Conservation (phyloP, 371 early-diverging fungal genomes). For the Mucor sp. region DNA sequence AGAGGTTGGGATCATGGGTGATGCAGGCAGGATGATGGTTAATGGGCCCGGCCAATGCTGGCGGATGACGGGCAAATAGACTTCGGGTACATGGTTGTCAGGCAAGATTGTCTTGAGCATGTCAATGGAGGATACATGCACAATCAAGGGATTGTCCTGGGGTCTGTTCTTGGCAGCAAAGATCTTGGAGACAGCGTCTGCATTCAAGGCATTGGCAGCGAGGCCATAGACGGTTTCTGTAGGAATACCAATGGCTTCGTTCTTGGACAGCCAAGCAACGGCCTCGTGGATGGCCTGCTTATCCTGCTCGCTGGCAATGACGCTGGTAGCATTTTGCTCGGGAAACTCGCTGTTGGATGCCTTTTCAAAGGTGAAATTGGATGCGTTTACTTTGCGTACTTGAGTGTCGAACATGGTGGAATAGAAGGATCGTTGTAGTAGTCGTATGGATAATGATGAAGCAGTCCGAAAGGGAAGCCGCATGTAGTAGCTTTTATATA, state of each 20-base stretch:
- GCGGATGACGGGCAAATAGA: slow-evolving; percentile 69
- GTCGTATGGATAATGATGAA: neutral
- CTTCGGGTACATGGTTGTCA: slow-evolving; percentile 57
- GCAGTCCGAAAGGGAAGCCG: slow-evolving; percentile 2
- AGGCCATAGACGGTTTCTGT: slow-evolving; percentile 99
- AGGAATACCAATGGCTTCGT: slow-evolving; percentile 91
- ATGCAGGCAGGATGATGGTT: slow-evolving; percentile 89
- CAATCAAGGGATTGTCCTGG: slow-evolving; percentile 98
- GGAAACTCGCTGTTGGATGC: slow-evolving; percentile 13
- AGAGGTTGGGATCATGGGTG: slow-evolving; percentile 64
- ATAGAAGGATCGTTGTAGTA: slow-evolving; percentile 19
- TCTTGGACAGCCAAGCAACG: slow-evolving; percentile 40
- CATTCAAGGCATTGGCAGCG: slow-evolving; percentile 88
- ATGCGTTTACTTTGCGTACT: slow-evolving; percentile 16
- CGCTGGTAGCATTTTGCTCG: slow-evolving; percentile 22
- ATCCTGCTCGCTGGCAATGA: slow-evolving; percentile 26
- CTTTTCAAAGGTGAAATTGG: slow-evolving; percentile 19
- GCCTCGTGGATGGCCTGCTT: slow-evolving; percentile 49
- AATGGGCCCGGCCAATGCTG: slow-evolving; percentile 98
- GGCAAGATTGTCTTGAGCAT: slow-evolving; percentile 84
- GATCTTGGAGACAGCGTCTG: slow-evolving; percentile 79
- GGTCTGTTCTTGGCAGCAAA: slow-evolving; percentile 96
- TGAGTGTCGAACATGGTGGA: slow-evolving; percentile 24
- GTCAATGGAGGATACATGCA: slow-evolving; percentile 90
- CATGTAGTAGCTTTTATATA: neutral